Conservation (phyloP, 2,329 filamentous ascomycete species). For the Pseudofabraea citricarpa region DNA sequence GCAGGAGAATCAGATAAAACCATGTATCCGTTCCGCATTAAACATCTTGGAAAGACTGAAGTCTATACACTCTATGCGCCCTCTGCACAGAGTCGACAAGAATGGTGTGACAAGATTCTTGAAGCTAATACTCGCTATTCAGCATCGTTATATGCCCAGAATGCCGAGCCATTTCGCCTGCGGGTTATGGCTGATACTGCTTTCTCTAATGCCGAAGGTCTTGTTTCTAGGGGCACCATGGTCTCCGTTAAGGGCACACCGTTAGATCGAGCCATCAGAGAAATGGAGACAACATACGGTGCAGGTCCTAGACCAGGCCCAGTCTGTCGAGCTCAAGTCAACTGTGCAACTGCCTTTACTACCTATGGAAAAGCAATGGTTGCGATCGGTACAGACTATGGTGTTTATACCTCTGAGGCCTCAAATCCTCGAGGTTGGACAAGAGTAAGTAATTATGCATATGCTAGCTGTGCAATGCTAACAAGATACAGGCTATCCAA, state of each 20-base stretch:
- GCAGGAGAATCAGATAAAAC: constrained; percentile 38
- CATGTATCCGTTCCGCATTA: constrained; percentile 92
- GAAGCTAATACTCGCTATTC: constrained; percentile 94
- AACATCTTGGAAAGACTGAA: constrained; percentile 84
- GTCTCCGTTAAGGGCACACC: constrained; percentile 88
- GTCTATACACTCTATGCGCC: constrained; percentile 87
- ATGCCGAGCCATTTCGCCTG: constrained; percentile 91
- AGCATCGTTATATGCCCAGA: constrained; percentile 80
- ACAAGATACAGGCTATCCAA: constrained; percentile 61
- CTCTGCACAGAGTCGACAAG: constrained; percentile 66
- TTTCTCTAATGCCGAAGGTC: constrained; percentile 71
- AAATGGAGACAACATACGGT: constrained; percentile 77
- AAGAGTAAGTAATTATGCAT: constrained; percentile 68
- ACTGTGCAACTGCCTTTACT: constrained; percentile 88
- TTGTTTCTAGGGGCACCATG: constrained; percentile 54
- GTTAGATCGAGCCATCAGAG: constrained; percentile 82
- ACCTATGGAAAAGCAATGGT: constrained; percentile 82
- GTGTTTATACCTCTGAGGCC: constrained; percentile 84
- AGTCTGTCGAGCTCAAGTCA: constrained; percentile 80
- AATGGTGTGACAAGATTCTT: constrained; percentile 92
- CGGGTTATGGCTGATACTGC: constrained; percentile 89
- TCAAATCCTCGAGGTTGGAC: constrained; percentile 88
- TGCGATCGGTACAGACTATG: constrained; percentile 91
- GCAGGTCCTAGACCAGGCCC: constrained; percentile 65
- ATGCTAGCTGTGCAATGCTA: too few species aligned